Evolutionary conservation across 345 rosid species (phyloP), one percentile per base, ranked within the genome.

Genomic region (Euphorbia pulcherrima): DNA sequence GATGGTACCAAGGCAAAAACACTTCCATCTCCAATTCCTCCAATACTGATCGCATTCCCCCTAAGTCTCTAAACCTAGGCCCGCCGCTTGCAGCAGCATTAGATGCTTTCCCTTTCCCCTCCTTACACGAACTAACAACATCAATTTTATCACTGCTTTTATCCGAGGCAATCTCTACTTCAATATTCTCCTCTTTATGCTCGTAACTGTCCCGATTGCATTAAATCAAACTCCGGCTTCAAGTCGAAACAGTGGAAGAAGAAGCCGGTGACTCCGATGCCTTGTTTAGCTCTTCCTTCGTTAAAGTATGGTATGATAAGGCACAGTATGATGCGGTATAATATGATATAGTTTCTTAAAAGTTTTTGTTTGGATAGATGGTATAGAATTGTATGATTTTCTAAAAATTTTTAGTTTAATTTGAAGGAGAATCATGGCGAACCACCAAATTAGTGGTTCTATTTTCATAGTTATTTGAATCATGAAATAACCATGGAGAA

Each of bases 1-100:
- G 96, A 67, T 94, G 96, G 69, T 77, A 89, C 35, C 88, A 73
- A 0, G 98, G 96, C 75, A 87, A 83, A 23, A 92, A 59, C 48
- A 90, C 86, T 70, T 92, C 85, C 85, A 68, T 80, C 81, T 84
- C 87, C 81, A 92, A 68, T 52, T 94, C 87, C 76, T 88, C 87
- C 71, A 89, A 57, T 17, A 89, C 83, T 2, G 61, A 75, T 28
- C 56, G 62, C 80, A 94, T 83, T n/a, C 97, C 97, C 53, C 97
- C 99, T 47, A 94, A 87, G 69, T 94, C 97, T 68, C 70, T 78
- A 79, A 94, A 89, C 62, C 77, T 79, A 18, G 92, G 96, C 21
- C 96, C 91, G 35, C 10, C 77, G 0, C 5, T 21, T 13, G 5
- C 20, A 20, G 20, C 54, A 27, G 33, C 27, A 67, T 41, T 39